Percentiles rank a stretch among this genome's conserved stretches.
phyloP scores from a whole-genome alignment of 306 rosid species.

The Rosa multiflora region DNA sequence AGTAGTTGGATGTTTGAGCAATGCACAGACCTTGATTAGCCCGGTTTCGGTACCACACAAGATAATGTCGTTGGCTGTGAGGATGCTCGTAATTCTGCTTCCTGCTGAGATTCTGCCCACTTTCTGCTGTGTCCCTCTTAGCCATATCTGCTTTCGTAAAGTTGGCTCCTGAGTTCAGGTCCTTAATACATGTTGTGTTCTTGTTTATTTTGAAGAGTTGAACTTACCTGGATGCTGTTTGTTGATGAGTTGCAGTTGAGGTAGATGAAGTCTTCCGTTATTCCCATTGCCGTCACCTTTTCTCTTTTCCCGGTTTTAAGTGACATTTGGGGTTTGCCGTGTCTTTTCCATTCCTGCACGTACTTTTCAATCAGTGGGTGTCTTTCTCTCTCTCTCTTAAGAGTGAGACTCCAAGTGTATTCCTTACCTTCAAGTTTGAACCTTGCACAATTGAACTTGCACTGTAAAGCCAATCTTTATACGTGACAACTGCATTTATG shows the following conservation, averaged over 20 bases:
- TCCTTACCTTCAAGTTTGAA: slow-evolving; percentile 58
- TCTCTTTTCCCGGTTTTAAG: slow-evolving; percentile 53
- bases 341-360: slow-evolving; percentile 68
- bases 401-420: slow-evolving; percentile 3
- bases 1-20: not conserved
- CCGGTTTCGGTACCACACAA: slow-evolving; percentile 78
- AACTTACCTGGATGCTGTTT: slow-evolving; percentile 63
- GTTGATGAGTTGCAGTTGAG: slow-evolving; percentile 56
- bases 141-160: slow-evolving; percentile 59
- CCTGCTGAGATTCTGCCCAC: slow-evolving; percentile 84
- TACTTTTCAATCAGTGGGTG: slow-evolving; percentile 31
- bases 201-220: not conserved
- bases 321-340: slow-evolving; percentile 48
- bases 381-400: not conserved
- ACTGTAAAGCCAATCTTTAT: slow-evolving; percentile 70
- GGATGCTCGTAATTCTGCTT: slow-evolving; percentile 67
- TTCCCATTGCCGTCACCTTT: slow-evolving; percentile 52
- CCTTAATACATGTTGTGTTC: not conserved
- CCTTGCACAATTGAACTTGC: slow-evolving; percentile 64
- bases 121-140: slow-evolving; percentile 59
- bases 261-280: slow-evolving; percentile 75
- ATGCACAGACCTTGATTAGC: slow-evolving; percentile 51
- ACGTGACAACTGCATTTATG: slow-evolving; percentile 50
- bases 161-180: not conserved
- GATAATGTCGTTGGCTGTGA: slow-evolving; percentile 67